Evolutionary conservation across 225 moss, liverwort and hornwort genomes (phyloP), one percentile per base, ranked within the genome.

Genomic region (Takakia lepidozioides): DNA sequence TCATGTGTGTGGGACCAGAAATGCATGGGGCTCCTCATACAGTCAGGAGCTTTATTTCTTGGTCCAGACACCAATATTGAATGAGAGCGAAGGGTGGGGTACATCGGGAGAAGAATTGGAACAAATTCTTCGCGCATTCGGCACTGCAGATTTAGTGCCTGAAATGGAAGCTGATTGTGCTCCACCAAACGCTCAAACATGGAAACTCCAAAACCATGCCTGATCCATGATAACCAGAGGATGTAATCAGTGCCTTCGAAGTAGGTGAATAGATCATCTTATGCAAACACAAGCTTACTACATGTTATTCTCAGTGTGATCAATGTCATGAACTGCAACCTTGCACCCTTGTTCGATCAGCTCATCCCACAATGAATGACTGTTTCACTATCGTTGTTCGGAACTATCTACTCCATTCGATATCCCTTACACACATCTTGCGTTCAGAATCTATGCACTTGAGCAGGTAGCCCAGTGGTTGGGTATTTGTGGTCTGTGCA

Each of bases 51-150:
- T 51, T 15, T 20, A 16, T 75, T 75, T 40, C 41, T 51, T 8
- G 25, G 51, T 59, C 70, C 75, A 0, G 59, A 70, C 20, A 75
- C 62, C 42, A 70, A 48, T 5, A 0, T 34, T 7, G 20, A 6
- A 4, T 70, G 66, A 20, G 75, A 70, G 29, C 59, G 7, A 0
- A 75, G 35, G 8, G 22, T 29, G 0, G 69, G 78, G 17, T 78
- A 78, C 0, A 78, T 65, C 0, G 73, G 73, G 19, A 39, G 54
- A 9, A 78, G 40, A 65, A 78, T 62, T 11, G 57, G 62, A 3
- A 66, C 68, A 38, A 78, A 69, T 18, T 69, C 68, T 13, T 72
- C 65, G 8, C 78, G 72, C 78, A 69, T 78, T 37, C 73, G 64
- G 16, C 78, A 68, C 30, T 66, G 78, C 36, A 62, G 25, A 19